Evolutionary conservation across 768 basidiomycete species (phyloP).

Genomic region (Tremella fuciformis): DNA sequence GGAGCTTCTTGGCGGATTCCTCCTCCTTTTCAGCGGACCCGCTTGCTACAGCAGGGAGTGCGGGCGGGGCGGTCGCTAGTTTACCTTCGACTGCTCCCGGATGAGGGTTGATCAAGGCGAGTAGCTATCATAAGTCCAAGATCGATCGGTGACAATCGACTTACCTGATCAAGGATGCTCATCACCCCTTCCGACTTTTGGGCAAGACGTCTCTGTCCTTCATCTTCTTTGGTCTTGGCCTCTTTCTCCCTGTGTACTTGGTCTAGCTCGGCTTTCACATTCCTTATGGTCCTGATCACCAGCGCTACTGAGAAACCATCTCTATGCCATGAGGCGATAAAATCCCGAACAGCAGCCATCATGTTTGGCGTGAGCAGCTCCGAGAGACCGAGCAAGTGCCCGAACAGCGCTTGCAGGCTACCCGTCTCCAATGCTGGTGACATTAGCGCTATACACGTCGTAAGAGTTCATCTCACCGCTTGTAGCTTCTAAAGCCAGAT

Average conservation of each 20-base stretch:
- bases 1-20: too few species aligned
- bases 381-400: background rate
- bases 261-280: background rate
- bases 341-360: background rate
- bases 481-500: too few species aligned
- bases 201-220: background rate
- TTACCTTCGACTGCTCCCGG: too few species aligned
- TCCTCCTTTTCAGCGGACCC: too few species aligned
- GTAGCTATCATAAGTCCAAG: too few species aligned
- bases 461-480: too few species aligned
- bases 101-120: too few species aligned
- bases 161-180: slow-evolving; percentile 18
- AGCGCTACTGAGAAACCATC: background rate
- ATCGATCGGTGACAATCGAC: slow-evolving; percentile 1
- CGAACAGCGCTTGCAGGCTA: background rate
- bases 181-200: slow-evolving; percentile 8
- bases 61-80: too few species aligned
- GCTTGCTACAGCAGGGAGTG: too few species aligned
- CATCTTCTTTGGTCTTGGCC: slow-evolving; percentile 7
- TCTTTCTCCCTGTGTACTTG: slow-evolving; percentile 1
- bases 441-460: too few species aligned
- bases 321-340: background rate
- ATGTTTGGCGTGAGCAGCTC: slow-evolving; percentile 2
- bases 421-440: background rate
- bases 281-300: background rate